Percentiles rank a stretch among this genome's conserved stretches.
phyloP scores from a whole-genome alignment of 176 grass and related monocot species.

The Pontederia paniculata region DNA sequence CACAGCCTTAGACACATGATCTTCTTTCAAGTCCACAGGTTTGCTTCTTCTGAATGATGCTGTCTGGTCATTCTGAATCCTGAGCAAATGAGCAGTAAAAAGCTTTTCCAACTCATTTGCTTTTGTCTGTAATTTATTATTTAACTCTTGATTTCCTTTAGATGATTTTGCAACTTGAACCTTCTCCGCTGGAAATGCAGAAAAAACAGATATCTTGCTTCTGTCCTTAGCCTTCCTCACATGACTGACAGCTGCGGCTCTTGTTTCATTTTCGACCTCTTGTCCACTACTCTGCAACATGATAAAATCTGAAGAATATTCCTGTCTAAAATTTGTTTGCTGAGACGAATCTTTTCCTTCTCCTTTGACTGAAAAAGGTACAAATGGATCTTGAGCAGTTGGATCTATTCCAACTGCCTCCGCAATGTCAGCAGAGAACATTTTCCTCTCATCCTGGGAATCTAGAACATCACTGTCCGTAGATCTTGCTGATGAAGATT shows the following conservation, averaged over 20 bases:
- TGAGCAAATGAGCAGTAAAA: conserved; percentile 67
- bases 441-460: too few relatives aligned
- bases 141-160: conserved; percentile 62
- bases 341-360: too few relatives aligned
- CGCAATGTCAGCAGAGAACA: too few relatives aligned
- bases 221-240: not conserved
- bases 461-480: conserved; percentile 27
- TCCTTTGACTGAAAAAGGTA: conserved; percentile 5
- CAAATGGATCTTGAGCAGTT: conserved; percentile 16
- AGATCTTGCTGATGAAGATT: conserved; percentile 31
- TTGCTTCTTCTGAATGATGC: conserved; percentile 60
- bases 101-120: conserved; percentile 89
- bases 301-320: too few relatives aligned
- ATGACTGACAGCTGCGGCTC: not conserved
- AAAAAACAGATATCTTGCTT: not conserved
- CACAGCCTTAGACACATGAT: conserved; percentile 34
- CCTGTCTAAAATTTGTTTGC: too few relatives aligned
- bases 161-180: conserved; percentile 24
- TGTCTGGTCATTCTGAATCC: conserved; percentile 29
- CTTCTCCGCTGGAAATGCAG: conserved; percentile 17
- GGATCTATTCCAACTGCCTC: too few relatives aligned
- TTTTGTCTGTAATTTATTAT: conserved; percentile 75
- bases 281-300: conserved; percentile 18
- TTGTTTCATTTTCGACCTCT: conserved; percentile 23
- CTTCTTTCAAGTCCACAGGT: conserved; percentile 30